Evolutionary conservation across 208 protist genomes (phyloP).

Genomic region (Dictyostelium gargantuum): DNA sequence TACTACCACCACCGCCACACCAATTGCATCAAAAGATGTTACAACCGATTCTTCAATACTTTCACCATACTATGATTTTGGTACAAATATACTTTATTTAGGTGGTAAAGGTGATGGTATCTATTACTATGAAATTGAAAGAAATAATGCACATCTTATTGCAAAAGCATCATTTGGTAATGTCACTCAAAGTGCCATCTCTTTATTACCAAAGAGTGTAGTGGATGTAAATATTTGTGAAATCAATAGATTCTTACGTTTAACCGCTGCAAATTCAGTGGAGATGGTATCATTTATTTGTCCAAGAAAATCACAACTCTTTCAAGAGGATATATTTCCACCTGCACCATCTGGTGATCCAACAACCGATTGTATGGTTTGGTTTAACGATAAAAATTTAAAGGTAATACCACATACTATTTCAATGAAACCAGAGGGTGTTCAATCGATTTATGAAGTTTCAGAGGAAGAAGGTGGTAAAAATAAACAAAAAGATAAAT

Average conservation of each 20-base stretch:
- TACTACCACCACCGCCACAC: slow-evolving; percentile 20
- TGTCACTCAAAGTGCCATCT: slow-evolving; percentile 52
- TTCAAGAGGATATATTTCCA: slow-evolving; percentile 78
- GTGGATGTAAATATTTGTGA: slow-evolving; percentile 68
- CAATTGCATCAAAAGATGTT: slow-evolving; percentile 74
- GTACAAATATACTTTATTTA: slow-evolving; percentile 93
- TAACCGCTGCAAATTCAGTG: slow-evolving; percentile 30
- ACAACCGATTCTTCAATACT: slow-evolving; percentile 91
- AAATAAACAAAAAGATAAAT: slow-evolving; percentile 62
- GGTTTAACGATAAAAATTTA: slow-evolving; percentile 45
- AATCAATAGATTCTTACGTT: slow-evolving; percentile 69
- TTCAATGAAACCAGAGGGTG: slow-evolving; percentile 56
- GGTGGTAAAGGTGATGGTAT: slow-evolving; percentile 94
- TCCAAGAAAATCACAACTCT: slow-evolving; percentile 72
- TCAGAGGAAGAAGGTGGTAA: slow-evolving; percentile 65
- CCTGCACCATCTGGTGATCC: slow-evolving; percentile 66
- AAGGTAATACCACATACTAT: slow-evolving; percentile 45
- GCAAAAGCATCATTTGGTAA: slow-evolving; percentile 55
- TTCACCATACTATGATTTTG: slow-evolving; percentile 95
- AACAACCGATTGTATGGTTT: slow-evolving; percentile 33
- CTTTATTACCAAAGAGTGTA: slow-evolving; percentile 62
- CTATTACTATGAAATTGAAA: slow-evolving; percentile 93
- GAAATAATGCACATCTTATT: slow-evolving; percentile 69
- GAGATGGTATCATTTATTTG: slow-evolving; percentile 73
- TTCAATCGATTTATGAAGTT: slow-evolving; percentile 54